Percentiles rank a stretch among this genome's conserved stretches.
These are phyloP conservation scores for Hyaloscypha finlandica DNA, from an alignment of 495 filamentous ascomycete genomes.

Conservation along the genomic window DNA sequence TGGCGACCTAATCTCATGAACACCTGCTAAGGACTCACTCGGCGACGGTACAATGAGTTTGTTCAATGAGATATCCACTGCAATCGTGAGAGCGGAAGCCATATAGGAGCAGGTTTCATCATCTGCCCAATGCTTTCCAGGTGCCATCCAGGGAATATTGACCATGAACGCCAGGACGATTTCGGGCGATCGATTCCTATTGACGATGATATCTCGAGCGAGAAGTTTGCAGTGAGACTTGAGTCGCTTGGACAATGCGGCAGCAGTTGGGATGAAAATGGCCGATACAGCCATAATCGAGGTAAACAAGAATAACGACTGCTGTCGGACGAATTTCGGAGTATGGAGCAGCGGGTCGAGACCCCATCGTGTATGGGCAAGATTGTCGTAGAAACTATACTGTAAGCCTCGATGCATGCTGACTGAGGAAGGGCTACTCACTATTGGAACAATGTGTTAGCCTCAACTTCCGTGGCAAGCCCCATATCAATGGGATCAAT, in stretches of 20 bases:
- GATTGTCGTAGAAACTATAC: constrained; percentile 64
- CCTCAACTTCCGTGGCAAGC: constrained; percentile 61
- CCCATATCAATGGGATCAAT: constrained; percentile 70
- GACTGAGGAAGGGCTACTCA: constrained; percentile 40
- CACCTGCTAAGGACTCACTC: constrained; percentile 45
- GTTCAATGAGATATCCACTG: constrained; percentile 67
- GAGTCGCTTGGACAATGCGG: constrained; percentile 62
- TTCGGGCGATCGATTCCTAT: constrained; percentile 66
- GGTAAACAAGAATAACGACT: constrained; percentile 71
- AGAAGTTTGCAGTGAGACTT: constrained; percentile 64
- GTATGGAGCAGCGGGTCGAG: constrained; percentile 67
- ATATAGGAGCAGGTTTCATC: constrained; percentile 74
- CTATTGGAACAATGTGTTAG: constrained; percentile 64
- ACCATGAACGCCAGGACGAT: constrained; percentile 75
- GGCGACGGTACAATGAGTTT: constrained; percentile 63
- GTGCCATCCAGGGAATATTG: constrained; percentile 77
- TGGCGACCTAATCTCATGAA: constrained; percentile 51
- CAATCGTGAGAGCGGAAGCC: constrained; percentile 67
- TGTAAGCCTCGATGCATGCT: constrained; percentile 2
- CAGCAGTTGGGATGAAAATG: constrained; percentile 62
- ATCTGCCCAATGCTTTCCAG: constrained; percentile 64
- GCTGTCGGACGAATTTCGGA: constrained; percentile 60
- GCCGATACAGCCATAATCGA: constrained; percentile 67
- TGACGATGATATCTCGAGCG: constrained; percentile 57
- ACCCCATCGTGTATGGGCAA: constrained; percentile 75